Evolutionary conservation across 108 stramenopile genomes (phyloP).

Genomic region (Cyclostephanos tholiformis): DNA sequence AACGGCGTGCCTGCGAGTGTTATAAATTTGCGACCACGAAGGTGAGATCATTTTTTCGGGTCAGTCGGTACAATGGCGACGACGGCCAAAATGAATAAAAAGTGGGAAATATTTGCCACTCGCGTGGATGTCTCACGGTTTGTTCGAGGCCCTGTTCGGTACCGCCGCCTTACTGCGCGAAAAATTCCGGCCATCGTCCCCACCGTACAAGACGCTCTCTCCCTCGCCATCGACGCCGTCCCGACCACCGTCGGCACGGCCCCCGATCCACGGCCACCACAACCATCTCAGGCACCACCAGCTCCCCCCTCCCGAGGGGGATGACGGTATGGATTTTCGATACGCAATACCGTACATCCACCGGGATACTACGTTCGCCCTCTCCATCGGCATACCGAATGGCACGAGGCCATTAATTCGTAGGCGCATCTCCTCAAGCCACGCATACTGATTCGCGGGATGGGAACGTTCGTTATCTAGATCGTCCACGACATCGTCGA

Average conservation of each 20-base stretch:
- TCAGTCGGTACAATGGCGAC: neutral
- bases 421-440: conserved; percentile 78
- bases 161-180: neutral
- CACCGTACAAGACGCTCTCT: conserved; percentile 51
- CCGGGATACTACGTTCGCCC: conserved; percentile 49
- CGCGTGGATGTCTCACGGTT: conserved; percentile 51
- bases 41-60: neutral
- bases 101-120: neutral
- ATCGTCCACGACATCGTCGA: conserved; percentile 31
- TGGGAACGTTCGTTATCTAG: conserved; percentile 62
- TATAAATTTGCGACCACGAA: neutral
- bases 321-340: conserved; percentile 52
- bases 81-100: too few species aligned
- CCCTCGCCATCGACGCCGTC: conserved; percentile 55
- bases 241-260: conserved; percentile 36
- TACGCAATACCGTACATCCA: conserved; percentile 60
- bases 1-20: conserved; percentile 65
- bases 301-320: conserved; percentile 39
- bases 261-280: conserved; percentile 52
- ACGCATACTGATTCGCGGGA: conserved; percentile 90
- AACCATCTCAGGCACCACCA: conserved; percentile 58
- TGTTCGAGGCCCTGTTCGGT: conserved; percentile 75
- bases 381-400: conserved; percentile 65
- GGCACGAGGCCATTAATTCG: conserved; percentile 66
- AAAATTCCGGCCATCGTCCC: conserved; percentile 3